Evolutionary conservation across 768 basidiomycete genomes (phyloP).

Genomic region (Lentinus tigrinus): DNA sequence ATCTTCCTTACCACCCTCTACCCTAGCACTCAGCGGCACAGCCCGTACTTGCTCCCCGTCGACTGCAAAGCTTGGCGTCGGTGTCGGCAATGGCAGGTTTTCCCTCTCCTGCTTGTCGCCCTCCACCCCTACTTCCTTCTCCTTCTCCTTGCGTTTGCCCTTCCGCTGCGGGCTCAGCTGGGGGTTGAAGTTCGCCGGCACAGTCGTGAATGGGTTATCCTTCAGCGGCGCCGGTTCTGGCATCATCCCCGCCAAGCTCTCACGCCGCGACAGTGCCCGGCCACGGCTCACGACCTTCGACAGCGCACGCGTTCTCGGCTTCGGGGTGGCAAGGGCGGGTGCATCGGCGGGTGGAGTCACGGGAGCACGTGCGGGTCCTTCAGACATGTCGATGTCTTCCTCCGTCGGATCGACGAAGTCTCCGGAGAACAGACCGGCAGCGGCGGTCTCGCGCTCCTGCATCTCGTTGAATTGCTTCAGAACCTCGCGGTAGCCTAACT

Average conservation of each 20-base stretch:
- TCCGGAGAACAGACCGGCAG: not conserved
- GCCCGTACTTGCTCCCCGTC: no score
- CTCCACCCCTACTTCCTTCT: not conserved
- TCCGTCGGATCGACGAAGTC: not conserved
- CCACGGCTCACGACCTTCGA: slow-evolving; percentile 14
- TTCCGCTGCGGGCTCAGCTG: slow-evolving; percentile 8
- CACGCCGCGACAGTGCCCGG: not conserved
- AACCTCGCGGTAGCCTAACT: slow-evolving; percentile 61
- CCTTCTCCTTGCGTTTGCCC: slow-evolving; percentile 6
- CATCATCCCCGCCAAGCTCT: not conserved
- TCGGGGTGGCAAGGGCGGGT: slow-evolving; percentile 38
- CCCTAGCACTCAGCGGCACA: no score
- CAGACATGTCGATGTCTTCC: slow-evolving; percentile 1
- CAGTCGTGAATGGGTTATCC: slow-evolving; percentile 16
- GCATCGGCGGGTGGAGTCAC: slow-evolving; percentile 38
- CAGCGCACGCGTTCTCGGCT: slow-evolving; percentile 4
- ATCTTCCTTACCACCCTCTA: no score
- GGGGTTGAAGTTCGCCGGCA: slow-evolving; percentile 8
- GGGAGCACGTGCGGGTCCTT: not conserved
- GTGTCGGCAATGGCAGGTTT: no score
- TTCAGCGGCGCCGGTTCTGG: not conserved
- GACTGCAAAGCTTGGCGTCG: no score
- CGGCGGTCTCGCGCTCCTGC: not conserved
- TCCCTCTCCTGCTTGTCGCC: not conserved
- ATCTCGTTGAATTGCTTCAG: slow-evolving; percentile 22